A percentile compares a stretch with the other conserved stretches of the same genome.
phyloP scores from a whole-genome alignment of 2,329 filamentous ascomycete genomes.

The Penicillium sp. region DNA sequence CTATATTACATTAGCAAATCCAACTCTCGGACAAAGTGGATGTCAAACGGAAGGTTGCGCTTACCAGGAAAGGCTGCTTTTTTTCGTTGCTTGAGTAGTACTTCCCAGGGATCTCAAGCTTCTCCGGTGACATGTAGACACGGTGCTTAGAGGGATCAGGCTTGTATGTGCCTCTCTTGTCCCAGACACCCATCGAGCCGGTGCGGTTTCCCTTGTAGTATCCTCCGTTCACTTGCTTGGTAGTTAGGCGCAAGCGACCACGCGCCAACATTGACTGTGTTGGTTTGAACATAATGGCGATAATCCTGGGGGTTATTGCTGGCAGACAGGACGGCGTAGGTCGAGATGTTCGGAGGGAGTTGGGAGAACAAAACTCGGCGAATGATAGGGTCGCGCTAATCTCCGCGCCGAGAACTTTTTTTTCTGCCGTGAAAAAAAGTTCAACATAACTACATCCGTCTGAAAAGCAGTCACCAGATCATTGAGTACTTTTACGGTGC shows the following conservation, averaged over 20 bases:
- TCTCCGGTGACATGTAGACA: slow-evolving; percentile 64
- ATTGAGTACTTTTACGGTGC: slow-evolving; percentile 6
- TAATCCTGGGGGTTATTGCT: slow-evolving; percentile 1
- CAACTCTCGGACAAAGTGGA: not conserved
- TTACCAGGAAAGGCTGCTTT: slow-evolving; percentile 8
- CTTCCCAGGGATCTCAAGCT: slow-evolving; percentile 6
- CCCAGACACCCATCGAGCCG: slow-evolving; percentile 84
- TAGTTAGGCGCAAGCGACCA: slow-evolving; percentile 73
- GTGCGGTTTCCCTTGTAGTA: slow-evolving; percentile 97
- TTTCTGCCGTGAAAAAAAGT: slow-evolving; percentile 33
- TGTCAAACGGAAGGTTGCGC: slow-evolving; percentile 12
- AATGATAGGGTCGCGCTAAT: slow-evolving; percentile 32
- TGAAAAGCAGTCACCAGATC: slow-evolving; percentile 13
- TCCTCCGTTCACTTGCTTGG: slow-evolving; percentile 88
- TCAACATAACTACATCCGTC: slow-evolving; percentile 19
- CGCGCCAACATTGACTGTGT: slow-evolving; percentile 59
- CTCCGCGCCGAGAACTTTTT: slow-evolving; percentile 39
- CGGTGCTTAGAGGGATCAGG: slow-evolving; percentile 87
- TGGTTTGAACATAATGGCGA: slow-evolving; percentile 44
- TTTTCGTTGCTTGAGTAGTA: not conserved
- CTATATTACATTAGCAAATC: slow-evolving; percentile 26
- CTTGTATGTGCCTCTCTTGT: slow-evolving; percentile 60
- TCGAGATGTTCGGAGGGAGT: slow-evolving; percentile 17
- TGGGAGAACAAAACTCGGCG: slow-evolving; percentile 11
- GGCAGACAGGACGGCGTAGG: slow-evolving; percentile 15